A percentile compares a stretch with the other conserved stretches of the same genome.
These are phyloP conservation scores for Arthonia radiata DNA, from an alignment of 495 filamentous ascomycete genomes.

Conservation along the genomic window DNA sequence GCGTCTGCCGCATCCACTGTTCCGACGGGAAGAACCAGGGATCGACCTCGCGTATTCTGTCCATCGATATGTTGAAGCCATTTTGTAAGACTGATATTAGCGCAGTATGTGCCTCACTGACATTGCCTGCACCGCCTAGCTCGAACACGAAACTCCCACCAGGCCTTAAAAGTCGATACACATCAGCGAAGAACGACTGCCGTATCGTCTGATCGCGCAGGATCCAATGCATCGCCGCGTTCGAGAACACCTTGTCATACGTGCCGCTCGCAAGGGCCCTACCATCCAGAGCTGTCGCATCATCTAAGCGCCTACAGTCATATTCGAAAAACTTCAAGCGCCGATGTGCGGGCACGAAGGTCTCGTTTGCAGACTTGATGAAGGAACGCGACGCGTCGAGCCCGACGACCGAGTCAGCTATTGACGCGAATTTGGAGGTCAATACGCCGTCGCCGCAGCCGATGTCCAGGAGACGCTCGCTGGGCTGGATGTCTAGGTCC, in stretches of 20 bases:
- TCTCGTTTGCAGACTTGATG: constrained; percentile 28
- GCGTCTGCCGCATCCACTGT: constrained; percentile 21
- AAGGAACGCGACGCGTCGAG: constrained; percentile 41
- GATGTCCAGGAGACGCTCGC: constrained; percentile 41
- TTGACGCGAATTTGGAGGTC: constrained; percentile 26
- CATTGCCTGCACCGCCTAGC: constrained; percentile 48
- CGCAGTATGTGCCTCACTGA: constrained; percentile 35
- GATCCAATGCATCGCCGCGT: constrained; percentile 65
- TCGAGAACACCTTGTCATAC: constrained; percentile 47
- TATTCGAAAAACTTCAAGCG: constrained; percentile 17
- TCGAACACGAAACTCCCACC: constrained; percentile 43
- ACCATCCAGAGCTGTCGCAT: constrained; percentile 10
- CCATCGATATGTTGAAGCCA: constrained; percentile 25
- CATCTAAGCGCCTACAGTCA: constrained; percentile 21
- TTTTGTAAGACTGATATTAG: constrained; percentile 23
- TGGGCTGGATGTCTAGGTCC: constrained; percentile 33
- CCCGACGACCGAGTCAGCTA: constrained; percentile 26
- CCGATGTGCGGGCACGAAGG: constrained; percentile 1
- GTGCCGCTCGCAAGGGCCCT: constrained; percentile 5
- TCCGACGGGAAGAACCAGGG: constrained; percentile 61
- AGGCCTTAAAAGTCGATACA: constrained; percentile 24
- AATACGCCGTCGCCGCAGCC: constrained; percentile 55
- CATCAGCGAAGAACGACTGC: constrained; percentile 18
- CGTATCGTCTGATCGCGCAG: constrained; percentile 20
- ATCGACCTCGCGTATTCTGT: constrained; percentile 17